Evolutionary conservation across 495 filamentous ascomycete genomes (phyloP).

Genomic region (Poronia punctata): DNA sequence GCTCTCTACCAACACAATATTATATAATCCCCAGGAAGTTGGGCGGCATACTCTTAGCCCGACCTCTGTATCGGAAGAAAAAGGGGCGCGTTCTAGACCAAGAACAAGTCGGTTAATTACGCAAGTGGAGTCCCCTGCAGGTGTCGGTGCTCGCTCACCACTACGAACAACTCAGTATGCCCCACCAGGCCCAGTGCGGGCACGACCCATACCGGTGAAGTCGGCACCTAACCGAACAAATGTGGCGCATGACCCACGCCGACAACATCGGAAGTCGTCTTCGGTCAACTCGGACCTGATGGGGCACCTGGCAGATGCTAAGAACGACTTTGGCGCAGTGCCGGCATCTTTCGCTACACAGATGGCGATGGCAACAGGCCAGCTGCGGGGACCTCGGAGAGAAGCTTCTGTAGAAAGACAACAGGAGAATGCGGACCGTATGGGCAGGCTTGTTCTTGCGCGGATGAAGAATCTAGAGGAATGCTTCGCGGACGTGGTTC

Average conservation of each 20-base stretch:
- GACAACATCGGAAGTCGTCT: slow-evolving; percentile 29
- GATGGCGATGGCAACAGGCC: slow-evolving; percentile 62
- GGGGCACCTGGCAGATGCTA: slow-evolving; percentile 64
- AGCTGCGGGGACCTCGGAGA: slow-evolving; percentile 27
- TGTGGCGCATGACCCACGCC: no score
- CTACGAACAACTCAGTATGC: slow-evolving; percentile 16
- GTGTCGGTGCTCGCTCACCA: slow-evolving; percentile 20
- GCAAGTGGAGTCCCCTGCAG: slow-evolving; percentile 11
- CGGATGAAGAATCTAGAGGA: slow-evolving; percentile 89
- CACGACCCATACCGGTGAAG: slow-evolving; percentile 18
- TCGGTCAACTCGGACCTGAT: slow-evolving; percentile 61
- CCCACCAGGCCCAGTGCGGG: slow-evolving; percentile 2
- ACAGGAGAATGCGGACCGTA: slow-evolving; percentile 55
- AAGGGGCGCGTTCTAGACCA: slow-evolving; percentile 22
- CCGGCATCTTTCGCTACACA: slow-evolving; percentile 75
- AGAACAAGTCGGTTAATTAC: slow-evolving; percentile 24
- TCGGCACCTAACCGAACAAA: slow-evolving; percentile 25
- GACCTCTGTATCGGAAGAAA: slow-evolving; percentile 40
- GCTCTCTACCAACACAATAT: slow-evolving; percentile 68
- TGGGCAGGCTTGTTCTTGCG: slow-evolving; percentile 79
- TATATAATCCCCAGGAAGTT: slow-evolving; percentile 53
- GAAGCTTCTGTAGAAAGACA: slow-evolving; percentile 19
- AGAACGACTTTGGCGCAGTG: slow-evolving; percentile 56
- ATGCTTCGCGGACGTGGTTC: slow-evolving; percentile 73
- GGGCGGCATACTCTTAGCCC: slow-evolving; percentile 35